phyloP scores from a whole-genome alignment of 148 eudicot species.

The Diospyros lotus region DNA sequence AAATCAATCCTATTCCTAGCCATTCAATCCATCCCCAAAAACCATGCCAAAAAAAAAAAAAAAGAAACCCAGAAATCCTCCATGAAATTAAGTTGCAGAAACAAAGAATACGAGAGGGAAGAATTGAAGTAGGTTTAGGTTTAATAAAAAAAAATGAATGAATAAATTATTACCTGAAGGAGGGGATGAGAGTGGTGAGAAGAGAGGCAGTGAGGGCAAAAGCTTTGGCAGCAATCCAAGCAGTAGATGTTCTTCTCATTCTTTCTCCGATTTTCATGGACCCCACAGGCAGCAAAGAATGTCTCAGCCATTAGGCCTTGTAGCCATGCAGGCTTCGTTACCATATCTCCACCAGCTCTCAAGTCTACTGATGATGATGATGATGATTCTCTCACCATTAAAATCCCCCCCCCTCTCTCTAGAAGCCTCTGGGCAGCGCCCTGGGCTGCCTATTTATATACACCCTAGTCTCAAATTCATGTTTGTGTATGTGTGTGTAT shows the following conservation, averaged over 20 bases:
- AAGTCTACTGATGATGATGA: not conserved
- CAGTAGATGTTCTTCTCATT: constrained; percentile 87
- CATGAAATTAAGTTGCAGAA: not conserved
- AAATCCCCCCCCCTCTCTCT: not conserved
- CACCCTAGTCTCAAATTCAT: not conserved
- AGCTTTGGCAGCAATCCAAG: constrained; percentile 57
- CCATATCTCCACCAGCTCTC: constrained; percentile 14
- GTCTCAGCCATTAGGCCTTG: constrained; percentile 58
- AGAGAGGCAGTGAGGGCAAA: constrained; percentile 83
- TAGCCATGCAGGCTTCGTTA: constrained; percentile 73
- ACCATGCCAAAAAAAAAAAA: not conserved
- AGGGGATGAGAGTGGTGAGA: constrained; percentile 72
- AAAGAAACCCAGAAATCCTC: not conserved
- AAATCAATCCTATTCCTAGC: not conserved
- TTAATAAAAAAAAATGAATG: not conserved
- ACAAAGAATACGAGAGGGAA: not conserved
- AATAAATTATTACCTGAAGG: constrained; percentile 46
- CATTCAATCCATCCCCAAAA: not conserved
- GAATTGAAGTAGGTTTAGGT: not conserved
- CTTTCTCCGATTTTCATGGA: constrained; percentile 51
- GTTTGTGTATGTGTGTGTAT: not conserved
- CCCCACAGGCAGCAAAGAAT: constrained; percentile 62
- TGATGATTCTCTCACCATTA: constrained; percentile 12
- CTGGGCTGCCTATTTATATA: not conserved
- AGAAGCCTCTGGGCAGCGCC: too few relatives aligned